Percentiles rank a stretch among this genome's conserved stretches.
Evolutionary conservation across 306 rosid genomes (phyloP).

Genomic region (Malus sylvestris): DNA sequence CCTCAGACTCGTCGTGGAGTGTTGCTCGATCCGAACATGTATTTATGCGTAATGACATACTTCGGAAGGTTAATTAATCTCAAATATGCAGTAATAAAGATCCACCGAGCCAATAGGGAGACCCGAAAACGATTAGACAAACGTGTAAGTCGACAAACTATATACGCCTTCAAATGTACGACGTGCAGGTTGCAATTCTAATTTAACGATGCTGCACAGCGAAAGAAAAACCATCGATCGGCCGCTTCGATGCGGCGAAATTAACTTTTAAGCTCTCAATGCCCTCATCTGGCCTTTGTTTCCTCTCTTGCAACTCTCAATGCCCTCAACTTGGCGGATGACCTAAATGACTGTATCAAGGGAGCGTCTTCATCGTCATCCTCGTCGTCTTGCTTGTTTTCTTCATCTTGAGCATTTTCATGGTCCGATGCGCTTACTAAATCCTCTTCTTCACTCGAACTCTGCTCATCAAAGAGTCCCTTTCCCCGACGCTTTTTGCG

Average conservation of each 20-base stretch:
- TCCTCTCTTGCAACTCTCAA: conserved; percentile 60
- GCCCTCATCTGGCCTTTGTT: conserved; percentile 37
- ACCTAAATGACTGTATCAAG: conserved; percentile 62
- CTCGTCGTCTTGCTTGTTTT: conserved; percentile 46
- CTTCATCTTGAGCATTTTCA: conserved; percentile 58
- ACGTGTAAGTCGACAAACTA: not conserved
- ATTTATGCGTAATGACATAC: too few relatives aligned
- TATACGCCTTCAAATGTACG: not conserved
- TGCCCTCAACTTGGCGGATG: conserved; percentile 71
- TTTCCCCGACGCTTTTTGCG: conserved; percentile 67
- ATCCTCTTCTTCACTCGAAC: conserved; percentile 84
- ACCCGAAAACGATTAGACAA: too few relatives aligned
- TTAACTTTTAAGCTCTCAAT: conserved; percentile 38
- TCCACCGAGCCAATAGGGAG: not conserved
- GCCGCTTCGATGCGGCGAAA: conserved; percentile 35
- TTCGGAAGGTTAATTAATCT: not conserved
- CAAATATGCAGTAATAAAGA: not conserved
- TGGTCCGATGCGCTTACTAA: conserved; percentile 79
- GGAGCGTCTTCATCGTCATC: conserved; percentile 75
- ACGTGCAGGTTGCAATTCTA: conserved; percentile 13
- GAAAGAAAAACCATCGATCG: not conserved
- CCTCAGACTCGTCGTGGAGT: too few relatives aligned
- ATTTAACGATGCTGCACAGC: conserved; percentile 50
- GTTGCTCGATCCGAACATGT: too few relatives aligned
- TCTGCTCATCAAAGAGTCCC: conserved; percentile 80